Conservation (phyloP, 352 stramenopile species). For the Phytopythium boreale region DNA sequence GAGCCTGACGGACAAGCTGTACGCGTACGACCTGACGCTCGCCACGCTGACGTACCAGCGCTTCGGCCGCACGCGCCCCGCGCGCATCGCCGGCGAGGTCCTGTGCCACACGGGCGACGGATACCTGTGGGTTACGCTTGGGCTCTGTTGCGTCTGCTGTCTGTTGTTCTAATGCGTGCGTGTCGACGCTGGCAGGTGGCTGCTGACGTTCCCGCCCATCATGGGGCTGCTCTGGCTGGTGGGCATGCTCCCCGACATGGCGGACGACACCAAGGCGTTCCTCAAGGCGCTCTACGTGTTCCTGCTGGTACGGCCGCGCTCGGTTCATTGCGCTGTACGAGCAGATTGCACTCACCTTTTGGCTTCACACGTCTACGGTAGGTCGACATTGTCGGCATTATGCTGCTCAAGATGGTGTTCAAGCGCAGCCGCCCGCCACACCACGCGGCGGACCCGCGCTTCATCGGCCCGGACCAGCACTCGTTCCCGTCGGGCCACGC, state of each 20-base stretch:
- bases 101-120: constrained; percentile 80
- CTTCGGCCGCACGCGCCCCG: constrained; percentile 41
- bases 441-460: constrained; percentile 66
- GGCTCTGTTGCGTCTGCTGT: too few relatives aligned
- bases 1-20: constrained; percentile 58
- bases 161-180: too few relatives aligned
- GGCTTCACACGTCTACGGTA: too few relatives aligned
- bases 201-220: constrained; percentile 38
- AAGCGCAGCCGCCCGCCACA: constrained; percentile 72
- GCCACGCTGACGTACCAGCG: constrained; percentile 67
- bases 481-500: constrained; percentile 85
- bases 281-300: constrained; percentile 33
- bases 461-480: constrained; percentile 81
- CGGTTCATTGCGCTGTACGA: not conserved
- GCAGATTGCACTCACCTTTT: not conserved
- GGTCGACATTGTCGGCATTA: constrained; percentile 77
- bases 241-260: constrained; percentile 28
- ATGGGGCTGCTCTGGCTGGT: constrained; percentile 32
- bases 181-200: constrained; percentile 16
- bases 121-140: constrained; percentile 79
- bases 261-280: constrained; percentile 32
- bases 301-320: constrained; percentile 14
- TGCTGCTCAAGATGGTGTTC: constrained; percentile 74
- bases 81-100: constrained; percentile 63
- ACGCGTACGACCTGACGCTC: constrained; percentile 75